Evolutionary conservation across 1,139 yeast genomes (phyloP).

Genomic region (Kurtzmaniella quercitrusa): DNA sequence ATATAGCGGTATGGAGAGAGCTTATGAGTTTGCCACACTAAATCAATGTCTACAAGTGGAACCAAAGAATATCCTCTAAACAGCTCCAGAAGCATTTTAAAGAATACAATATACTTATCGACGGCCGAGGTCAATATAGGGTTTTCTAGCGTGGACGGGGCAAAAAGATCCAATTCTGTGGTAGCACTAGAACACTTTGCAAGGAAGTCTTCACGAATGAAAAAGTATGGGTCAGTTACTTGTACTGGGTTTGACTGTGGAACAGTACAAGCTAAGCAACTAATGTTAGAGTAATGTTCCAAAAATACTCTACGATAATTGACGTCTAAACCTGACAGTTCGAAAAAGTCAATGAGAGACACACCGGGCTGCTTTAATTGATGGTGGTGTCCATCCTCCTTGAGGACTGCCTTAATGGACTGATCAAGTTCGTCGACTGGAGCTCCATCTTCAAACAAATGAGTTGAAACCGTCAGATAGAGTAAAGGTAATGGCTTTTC

Average conservation of each 20-base stretch:
- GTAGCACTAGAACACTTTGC: not conserved
- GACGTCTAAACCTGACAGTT: not conserved
- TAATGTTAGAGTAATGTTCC: not conserved
- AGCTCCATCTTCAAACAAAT: slow-evolving; percentile 3
- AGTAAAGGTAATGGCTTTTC: slow-evolving; percentile 4
- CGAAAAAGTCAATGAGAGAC: slow-evolving; percentile 1
- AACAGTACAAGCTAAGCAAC: slow-evolving; percentile 1
- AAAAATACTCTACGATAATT: not conserved
- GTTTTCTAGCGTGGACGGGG: not conserved
- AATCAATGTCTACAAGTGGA: slow-evolving; percentile 4
- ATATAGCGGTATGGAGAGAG: slow-evolving; percentile 3
- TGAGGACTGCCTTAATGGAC: slow-evolving; percentile 1
- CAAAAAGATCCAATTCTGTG: not conserved
- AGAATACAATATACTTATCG: slow-evolving; percentile 2
- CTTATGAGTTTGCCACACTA: slow-evolving; percentile 7
- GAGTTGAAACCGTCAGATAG: slow-evolving; percentile 2
- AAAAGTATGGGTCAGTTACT: slow-evolving; percentile 2
- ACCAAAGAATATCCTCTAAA: slow-evolving; percentile 6
- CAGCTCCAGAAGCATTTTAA: slow-evolving; percentile 1
- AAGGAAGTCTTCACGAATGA: not conserved
- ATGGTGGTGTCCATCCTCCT: not conserved
- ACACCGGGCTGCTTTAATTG: not conserved
- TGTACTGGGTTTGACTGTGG: slow-evolving; percentile 3
- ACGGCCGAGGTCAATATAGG: not conserved
- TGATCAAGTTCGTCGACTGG: slow-evolving; percentile 3